Conservation (phyloP, 208 protist genomes). For the Angomonas desouzai region DNA sequence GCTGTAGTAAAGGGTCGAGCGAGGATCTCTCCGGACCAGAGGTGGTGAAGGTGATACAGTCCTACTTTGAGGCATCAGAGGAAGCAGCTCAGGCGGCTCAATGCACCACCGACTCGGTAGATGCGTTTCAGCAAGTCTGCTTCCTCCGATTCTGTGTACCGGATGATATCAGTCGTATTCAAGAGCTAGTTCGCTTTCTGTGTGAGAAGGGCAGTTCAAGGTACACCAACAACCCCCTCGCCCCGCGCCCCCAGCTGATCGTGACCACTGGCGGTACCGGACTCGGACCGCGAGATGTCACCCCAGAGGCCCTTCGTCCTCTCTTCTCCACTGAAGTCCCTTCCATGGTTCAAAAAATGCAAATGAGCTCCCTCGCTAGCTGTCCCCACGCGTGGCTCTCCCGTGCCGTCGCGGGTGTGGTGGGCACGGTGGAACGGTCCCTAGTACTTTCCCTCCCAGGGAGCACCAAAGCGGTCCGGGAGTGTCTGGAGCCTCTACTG, state of each 20-base stretch:
- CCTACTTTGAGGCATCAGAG: background rate
- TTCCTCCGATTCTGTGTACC: background rate
- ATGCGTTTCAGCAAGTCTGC: background rate
- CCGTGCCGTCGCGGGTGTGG: background rate
- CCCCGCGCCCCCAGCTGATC: background rate
- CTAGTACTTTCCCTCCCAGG: conserved; percentile 1
- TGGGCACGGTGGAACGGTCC: background rate
- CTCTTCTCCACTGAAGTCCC: conserved; percentile 6
- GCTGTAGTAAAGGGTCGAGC: background rate
- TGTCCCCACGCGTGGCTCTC: conserved; percentile 2
- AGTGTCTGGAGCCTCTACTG: conserved; percentile 1
- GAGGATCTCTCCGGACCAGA: background rate
- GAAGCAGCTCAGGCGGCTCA: background rate
- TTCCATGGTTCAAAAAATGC: conserved; percentile 1
- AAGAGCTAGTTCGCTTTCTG: background rate
- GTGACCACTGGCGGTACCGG: background rate
- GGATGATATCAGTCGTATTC: background rate
- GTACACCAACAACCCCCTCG: background rate
- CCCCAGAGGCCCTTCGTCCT: background rate
- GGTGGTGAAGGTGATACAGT: conserved; percentile 3
- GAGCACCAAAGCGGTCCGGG: background rate
- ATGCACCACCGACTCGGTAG: background rate
- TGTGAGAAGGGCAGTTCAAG: background rate
- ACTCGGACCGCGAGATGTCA: conserved; percentile 4
- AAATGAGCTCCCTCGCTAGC: background rate